Evolutionary conservation across 495 filamentous ascomycete species (phyloP).

Genomic region (Daldinia decipiens): DNA sequence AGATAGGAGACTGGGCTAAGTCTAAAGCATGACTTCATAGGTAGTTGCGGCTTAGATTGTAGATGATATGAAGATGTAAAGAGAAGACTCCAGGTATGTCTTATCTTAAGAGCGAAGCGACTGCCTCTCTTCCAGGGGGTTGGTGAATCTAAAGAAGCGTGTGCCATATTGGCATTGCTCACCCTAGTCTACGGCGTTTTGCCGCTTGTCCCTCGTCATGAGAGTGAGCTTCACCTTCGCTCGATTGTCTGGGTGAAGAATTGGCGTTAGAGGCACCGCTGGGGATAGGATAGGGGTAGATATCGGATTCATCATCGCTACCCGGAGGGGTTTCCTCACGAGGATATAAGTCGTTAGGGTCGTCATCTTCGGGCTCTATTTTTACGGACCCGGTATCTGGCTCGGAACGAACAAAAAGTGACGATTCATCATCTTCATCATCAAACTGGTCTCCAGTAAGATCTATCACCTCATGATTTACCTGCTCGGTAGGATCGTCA

Average conservation of each 20-base stretch:
- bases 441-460: conserved; percentile 1
- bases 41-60: neutral
- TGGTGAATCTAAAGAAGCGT: neutral
- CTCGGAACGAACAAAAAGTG: neutral
- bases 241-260: conserved; percentile 12
- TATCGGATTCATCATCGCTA: conserved; percentile 9
- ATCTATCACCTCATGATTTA: conserved; percentile 7
- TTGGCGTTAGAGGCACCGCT: neutral
- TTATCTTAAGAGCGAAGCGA: neutral
- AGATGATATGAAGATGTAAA: neutral
- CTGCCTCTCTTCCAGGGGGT: neutral
- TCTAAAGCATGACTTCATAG: neutral
- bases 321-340: conserved; percentile 15
- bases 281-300: neutral
- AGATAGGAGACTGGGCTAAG: neutral
- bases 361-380: neutral
- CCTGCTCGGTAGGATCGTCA: neutral
- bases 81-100: neutral
- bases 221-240: neutral
- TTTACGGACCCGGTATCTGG: neutral
- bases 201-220: neutral
- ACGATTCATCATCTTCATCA: neutral
- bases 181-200: conserved; percentile 9
- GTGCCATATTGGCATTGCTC: neutral
- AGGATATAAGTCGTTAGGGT: neutral